These are phyloP conservation scores for Kwoniella sp. DNA, from an alignment of 768 basidiomycete genomes.

Conservation along the genomic window DNA sequence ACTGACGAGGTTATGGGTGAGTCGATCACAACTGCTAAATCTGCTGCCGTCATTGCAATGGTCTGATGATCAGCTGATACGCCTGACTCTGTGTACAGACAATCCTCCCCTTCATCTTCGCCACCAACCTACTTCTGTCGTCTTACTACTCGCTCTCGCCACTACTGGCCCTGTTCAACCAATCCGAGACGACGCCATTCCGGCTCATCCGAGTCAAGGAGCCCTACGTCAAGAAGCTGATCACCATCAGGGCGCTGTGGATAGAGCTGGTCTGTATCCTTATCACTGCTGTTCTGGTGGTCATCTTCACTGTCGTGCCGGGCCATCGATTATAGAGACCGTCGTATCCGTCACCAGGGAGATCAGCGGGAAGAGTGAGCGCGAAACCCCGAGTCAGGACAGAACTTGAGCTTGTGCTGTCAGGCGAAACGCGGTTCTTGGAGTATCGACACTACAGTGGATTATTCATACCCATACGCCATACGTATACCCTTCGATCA, in stretches of 20 bases:
- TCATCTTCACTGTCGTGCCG: slow-evolving; percentile 95
- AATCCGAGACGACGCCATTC: slow-evolving; percentile 97
- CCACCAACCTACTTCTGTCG: slow-evolving; percentile 85
- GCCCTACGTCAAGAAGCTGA: slow-evolving; percentile 87
- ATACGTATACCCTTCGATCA: too few relatives aligned
- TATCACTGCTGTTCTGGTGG: slow-evolving; percentile 76
- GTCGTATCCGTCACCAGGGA: not conserved
- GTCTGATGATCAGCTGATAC: not conserved
- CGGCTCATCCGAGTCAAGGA: slow-evolving; percentile 87
- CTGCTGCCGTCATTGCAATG: not conserved
- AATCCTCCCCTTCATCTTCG: slow-evolving; percentile 89
- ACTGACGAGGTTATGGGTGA: slow-evolving; percentile 88
- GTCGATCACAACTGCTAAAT: too few relatives aligned
- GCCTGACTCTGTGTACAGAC: slow-evolving; percentile 62
- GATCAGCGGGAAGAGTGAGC: not conserved
- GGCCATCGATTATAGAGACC: slow-evolving; percentile 74
- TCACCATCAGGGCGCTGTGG: slow-evolving; percentile 88
- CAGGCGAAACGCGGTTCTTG: too few relatives aligned
- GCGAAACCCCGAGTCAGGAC: not conserved
- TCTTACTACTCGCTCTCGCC: slow-evolving; percentile 98
- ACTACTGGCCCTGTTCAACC: slow-evolving; percentile 85
- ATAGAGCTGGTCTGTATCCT: slow-evolving; percentile 64
- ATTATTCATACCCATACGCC: too few relatives aligned
- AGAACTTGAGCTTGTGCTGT: too few relatives aligned
- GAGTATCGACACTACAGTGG: too few relatives aligned